phyloP scores from a whole-genome alignment of 495 filamentous ascomycete species.

The Podospora didyma region DNA sequence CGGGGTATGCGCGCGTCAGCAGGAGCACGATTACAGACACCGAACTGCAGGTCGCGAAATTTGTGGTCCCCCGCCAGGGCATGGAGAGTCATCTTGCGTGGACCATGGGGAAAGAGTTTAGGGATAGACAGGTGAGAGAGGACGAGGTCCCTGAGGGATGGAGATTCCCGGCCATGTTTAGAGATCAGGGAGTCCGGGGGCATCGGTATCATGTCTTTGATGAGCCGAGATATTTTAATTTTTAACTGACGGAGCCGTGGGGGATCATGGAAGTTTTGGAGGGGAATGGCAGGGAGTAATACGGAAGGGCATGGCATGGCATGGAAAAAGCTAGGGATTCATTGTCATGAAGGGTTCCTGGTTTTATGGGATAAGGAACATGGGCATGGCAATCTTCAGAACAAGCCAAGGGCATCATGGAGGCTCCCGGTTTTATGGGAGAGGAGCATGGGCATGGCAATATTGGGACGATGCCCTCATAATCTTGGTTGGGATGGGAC shows the following conservation, averaged over 20 bases:
- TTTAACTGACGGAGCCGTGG: slow-evolving; percentile 4
- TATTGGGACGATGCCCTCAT: too few relatives aligned
- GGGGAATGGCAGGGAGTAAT: too few relatives aligned
- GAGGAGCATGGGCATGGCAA: too few relatives aligned
- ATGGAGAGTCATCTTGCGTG: slow-evolving; percentile 49
- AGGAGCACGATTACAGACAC: slow-evolving; percentile 93
- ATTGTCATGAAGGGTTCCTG: too few relatives aligned
- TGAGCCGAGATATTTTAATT: slow-evolving; percentile 72
- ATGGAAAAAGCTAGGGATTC: too few relatives aligned
- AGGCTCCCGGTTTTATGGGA: too few relatives aligned
- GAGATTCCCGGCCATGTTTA: slow-evolving; percentile 85
- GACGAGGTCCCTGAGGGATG: slow-evolving; percentile 70
- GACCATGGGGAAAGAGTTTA: slow-evolving; percentile 19
- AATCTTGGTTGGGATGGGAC: too few relatives aligned
- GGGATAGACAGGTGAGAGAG: slow-evolving; percentile 46
- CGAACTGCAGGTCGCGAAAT: slow-evolving; percentile 96
- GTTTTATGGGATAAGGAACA: too few relatives aligned
- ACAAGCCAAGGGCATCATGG: too few relatives aligned
- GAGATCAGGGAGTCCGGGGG: slow-evolving; percentile 79
- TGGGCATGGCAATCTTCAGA: too few relatives aligned
- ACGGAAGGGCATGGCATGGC: too few relatives aligned
- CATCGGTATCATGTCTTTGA: slow-evolving; percentile 96
- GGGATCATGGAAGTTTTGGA: too few relatives aligned
- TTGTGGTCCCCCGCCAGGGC: slow-evolving; percentile 73
- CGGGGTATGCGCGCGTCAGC: slow-evolving; percentile 86